Evolutionary conservation across 208 protist species (phyloP).

Genomic region (Crithidia sp.): DNA sequence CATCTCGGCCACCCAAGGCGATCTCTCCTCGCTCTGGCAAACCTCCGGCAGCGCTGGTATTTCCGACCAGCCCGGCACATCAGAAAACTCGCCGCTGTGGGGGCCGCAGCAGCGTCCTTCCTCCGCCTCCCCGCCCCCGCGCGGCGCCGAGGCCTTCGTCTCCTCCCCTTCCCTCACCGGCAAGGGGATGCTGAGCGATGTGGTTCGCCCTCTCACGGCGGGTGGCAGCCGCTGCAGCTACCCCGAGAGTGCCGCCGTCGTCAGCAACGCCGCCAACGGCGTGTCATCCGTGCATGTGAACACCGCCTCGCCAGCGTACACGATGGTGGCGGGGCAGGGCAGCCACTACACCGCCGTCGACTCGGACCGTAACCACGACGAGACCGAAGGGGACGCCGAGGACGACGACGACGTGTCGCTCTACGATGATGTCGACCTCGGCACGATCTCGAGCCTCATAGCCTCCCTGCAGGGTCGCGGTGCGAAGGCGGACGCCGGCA

Average conservation of each 20-base stretch:
- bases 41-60: slow-evolving; percentile 10
- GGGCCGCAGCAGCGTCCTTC: slow-evolving; percentile 4
- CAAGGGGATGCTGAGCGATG: slow-evolving; percentile 5
- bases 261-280: slow-evolving; percentile 9
- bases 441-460: slow-evolving; percentile 37
- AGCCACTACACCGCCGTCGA: background rate
- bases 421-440: slow-evolving; percentile 32
- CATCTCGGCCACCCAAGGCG: slow-evolving; percentile 11
- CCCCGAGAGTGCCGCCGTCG: slow-evolving; percentile 2
- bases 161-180: background rate
- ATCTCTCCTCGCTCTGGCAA: slow-evolving; percentile 22
- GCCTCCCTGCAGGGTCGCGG: slow-evolving; percentile 22
- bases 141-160: slow-evolving; percentile 5
- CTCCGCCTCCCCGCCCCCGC: slow-evolving; percentile 6
- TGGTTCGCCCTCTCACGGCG: slow-evolving; percentile 3
- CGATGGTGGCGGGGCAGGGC: background rate
- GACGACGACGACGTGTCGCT: slow-evolving; percentile 10
- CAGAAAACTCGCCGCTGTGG: slow-evolving; percentile 15
- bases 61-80: slow-evolving; percentile 21
- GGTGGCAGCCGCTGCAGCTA: slow-evolving; percentile 14
- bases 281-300: background rate
- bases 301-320: background rate
- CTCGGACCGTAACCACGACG: background rate
- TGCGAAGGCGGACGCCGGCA: background rate
- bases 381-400: background rate